These are phyloP conservation scores for Hymenoscyphus fraxineus DNA, from an alignment of 2,329 filamentous ascomycete genomes.

Conservation along the genomic window DNA sequence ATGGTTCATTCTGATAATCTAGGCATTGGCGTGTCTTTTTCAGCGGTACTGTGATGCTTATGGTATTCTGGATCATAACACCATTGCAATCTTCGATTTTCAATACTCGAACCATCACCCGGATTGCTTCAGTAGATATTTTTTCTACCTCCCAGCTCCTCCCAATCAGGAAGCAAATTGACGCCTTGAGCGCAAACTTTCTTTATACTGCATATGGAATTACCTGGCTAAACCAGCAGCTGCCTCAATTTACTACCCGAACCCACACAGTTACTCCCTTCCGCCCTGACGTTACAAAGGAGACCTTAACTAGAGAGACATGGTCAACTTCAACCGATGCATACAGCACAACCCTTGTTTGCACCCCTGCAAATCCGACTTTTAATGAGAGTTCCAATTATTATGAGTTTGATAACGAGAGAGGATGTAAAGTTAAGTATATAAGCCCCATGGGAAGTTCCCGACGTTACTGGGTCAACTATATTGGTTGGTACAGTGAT, in stretches of 20 bases:
- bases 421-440: constrained; percentile 35
- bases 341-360: constrained; percentile 38
- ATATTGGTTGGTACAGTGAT: not conserved
- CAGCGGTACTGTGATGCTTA: constrained; percentile 44
- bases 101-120: constrained; percentile 36
- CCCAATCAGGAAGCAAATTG: constrained; percentile 32
- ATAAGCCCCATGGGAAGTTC: not conserved
- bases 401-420: constrained; percentile 37
- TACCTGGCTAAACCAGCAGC: constrained; percentile 42
- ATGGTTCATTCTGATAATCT: not conserved
- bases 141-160: constrained; percentile 28
- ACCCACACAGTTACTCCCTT: constrained; percentile 45
- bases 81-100: constrained; percentile 55
- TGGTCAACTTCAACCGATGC: constrained; percentile 32
- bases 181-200: constrained; percentile 36
- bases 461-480: not conserved
- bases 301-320: constrained; percentile 8
- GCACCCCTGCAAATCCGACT: constrained; percentile 35
- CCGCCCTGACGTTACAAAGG: not conserved
- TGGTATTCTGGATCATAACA: constrained; percentile 53
- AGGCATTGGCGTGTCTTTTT: constrained; percentile 54
- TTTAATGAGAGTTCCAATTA: not conserved
- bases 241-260: constrained; percentile 42
- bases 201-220: constrained; percentile 45
- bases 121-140: constrained; percentile 16